Base-by-base conservation (phyloP, 495 filamentous ascomycete genomes). In the Gamarada debralockiae region DNA sequence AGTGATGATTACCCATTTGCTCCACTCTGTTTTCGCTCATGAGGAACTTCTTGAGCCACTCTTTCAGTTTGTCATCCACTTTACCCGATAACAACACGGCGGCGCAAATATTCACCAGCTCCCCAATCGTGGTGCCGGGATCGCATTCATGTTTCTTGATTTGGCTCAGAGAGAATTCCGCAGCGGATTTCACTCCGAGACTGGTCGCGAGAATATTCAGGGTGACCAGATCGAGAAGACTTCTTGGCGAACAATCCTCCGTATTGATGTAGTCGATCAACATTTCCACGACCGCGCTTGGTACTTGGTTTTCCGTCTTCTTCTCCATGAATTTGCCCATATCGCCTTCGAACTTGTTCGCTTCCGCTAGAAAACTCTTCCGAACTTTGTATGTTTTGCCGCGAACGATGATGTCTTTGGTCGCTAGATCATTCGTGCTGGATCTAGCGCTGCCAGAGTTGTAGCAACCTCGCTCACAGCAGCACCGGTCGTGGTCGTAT, bases 241-340 rank as follows among this genome's bases (percentile, higher is more conserved):
- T 18, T 1, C 25, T 34, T 13, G 46, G 25, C 1, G 18, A 2
- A 17, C 55, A 56, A 9, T 3, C 3, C 14, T 62, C 55, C 4
- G 27, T 15, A 23, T 62, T 62, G 43, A 62, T 62, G 52, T 25
- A 62, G 15, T 43, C 38, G 15, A 62, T 34, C 22, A 62, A 37
- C 52, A 62, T 37, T 22, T 55, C 15, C 2, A 62, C 22, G 18
- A 62, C 48, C 13, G 47, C 42, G 18, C 42, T 31, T 1, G 59
- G 59, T 14, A 62, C 15, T 10, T 44, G n/a, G 3, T 56, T 52
- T 27, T 56, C 56, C 10, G 18, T 40, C 43, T 62, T 62, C 44
- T 59, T 59, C 13, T 56, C 56, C 48, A 58, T 31, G 36, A 43
- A 53, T 24, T 62, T 62, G 0, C 31, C 24, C 4, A 62, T 14